These are phyloP conservation scores for Yamadazyma dushanensis DNA, from an alignment of 1,139 yeast species.

Conservation along the genomic window DNA sequence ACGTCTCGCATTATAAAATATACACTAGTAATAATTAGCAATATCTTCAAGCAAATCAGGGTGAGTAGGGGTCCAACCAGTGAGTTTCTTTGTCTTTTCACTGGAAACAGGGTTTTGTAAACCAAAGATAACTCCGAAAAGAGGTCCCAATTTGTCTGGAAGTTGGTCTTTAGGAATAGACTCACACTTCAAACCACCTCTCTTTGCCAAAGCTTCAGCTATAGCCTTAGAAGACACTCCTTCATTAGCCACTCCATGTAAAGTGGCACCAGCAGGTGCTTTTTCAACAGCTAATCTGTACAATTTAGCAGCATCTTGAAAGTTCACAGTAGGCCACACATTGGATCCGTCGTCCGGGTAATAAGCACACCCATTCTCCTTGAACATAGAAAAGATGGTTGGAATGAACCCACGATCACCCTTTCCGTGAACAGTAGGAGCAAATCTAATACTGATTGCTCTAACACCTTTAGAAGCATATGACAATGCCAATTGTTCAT, in stretches of 20 bases:
- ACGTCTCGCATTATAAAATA: too few species aligned
- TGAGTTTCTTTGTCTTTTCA: slow-evolving; percentile 14
- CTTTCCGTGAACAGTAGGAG: slow-evolving; percentile 29
- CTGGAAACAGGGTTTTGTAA: slow-evolving; percentile 12
- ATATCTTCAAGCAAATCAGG: slow-evolving; percentile 21
- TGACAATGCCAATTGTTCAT: slow-evolving; percentile 10
- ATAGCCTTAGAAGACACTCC: slow-evolving; percentile 21
- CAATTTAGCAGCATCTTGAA: slow-evolving; percentile 26
- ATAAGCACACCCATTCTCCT: slow-evolving; percentile 15
- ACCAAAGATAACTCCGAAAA: slow-evolving; percentile 11
- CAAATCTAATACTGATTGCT: slow-evolving; percentile 20
- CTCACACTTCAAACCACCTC: slow-evolving; percentile 13
- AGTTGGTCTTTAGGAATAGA: slow-evolving; percentile 15
- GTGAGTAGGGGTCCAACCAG: slow-evolving; percentile 23
- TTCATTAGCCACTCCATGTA: slow-evolving; percentile 23
- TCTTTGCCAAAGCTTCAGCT: slow-evolving; percentile 22
- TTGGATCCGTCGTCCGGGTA: slow-evolving; percentile 25
- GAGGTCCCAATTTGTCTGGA: slow-evolving; percentile 7
- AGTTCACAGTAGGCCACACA: slow-evolving; percentile 29
- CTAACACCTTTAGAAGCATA: slow-evolving; percentile 22
- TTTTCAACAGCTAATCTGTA: slow-evolving; percentile 23
- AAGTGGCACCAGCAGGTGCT: slow-evolving; percentile 22
- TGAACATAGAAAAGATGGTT: slow-evolving; percentile 13
- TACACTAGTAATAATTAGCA: too few species aligned
- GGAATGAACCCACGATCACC: slow-evolving; percentile 21